phyloP scores from a whole-genome alignment of 2,329 filamentous ascomycete genomes.

The Fusarium sp. region DNA sequence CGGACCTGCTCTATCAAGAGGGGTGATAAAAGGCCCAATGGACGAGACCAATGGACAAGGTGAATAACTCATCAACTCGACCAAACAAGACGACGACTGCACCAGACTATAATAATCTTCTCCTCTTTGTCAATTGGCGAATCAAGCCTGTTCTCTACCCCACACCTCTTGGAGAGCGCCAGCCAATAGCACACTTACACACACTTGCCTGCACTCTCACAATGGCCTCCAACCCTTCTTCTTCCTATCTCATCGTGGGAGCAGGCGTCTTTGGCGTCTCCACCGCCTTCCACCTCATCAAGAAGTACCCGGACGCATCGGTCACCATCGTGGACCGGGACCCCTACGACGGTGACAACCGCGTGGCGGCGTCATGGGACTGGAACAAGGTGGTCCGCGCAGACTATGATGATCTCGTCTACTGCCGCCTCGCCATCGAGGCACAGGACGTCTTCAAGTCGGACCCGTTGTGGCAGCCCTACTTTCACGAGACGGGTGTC shows the following conservation, averaged over 20 bases:
- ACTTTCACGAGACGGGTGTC: constrained; percentile 68
- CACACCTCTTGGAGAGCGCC: constrained; percentile 1
- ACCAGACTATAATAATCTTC: background rate
- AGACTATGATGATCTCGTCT: constrained; percentile 60
- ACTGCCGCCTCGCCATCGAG: constrained; percentile 70
- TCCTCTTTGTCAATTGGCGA: constrained; percentile 13
- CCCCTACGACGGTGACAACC: constrained; percentile 56
- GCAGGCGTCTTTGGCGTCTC: constrained; percentile 71
- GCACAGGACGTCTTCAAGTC: constrained; percentile 67
- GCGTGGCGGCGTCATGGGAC: constrained; percentile 71
- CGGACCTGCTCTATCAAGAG: constrained; percentile 26
- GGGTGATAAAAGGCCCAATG: constrained; percentile 32
- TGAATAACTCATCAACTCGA: constrained; percentile 9
- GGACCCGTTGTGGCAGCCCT: constrained; percentile 63
- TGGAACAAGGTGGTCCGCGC: constrained; percentile 40
- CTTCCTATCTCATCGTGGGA: constrained; percentile 66
- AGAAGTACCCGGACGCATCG: constrained; percentile 56
- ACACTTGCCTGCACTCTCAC: background rate
- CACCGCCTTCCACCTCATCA: constrained; percentile 68
- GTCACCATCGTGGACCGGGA: constrained; percentile 67
- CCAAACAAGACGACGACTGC: background rate
- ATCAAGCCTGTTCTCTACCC: background rate
- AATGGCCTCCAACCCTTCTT: constrained; percentile 47
- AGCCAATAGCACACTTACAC: constrained; percentile 15
- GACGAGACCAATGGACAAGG: constrained; percentile 8